phyloP scores from a whole-genome alignment of 164 flowering plant genomes.

The Macadamia integrifolia region DNA sequence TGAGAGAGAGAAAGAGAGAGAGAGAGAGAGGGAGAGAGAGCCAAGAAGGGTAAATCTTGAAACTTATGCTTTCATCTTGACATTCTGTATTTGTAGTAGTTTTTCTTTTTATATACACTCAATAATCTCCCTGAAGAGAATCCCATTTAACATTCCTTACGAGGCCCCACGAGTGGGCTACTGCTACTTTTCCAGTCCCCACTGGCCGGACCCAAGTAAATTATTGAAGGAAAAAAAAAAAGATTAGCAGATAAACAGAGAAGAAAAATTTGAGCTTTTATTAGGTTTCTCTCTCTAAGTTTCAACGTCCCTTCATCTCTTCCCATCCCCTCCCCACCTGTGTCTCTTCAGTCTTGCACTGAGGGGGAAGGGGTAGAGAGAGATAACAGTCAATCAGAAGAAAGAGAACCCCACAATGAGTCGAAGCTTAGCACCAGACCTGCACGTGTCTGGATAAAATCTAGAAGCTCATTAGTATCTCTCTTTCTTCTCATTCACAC shows the following conservation, averaged over 20 bases:
- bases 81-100: no score
- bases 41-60: not conserved
- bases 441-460: slow-evolving; percentile 4
- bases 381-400: slow-evolving; percentile 12
- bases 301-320: not conserved
- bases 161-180: slow-evolving; percentile 25
- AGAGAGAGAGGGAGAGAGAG: no score
- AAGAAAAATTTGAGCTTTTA: not conserved
- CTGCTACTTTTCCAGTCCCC: slow-evolving; percentile 13
- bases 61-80: not conserved
- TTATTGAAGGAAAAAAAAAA: not conserved
- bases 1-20: not conserved
- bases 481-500: no score
- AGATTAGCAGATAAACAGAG: not conserved
- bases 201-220: slow-evolving; percentile 5
- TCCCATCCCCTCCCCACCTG: no score
- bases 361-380: not conserved
- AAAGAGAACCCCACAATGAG: not conserved
- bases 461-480: no score
- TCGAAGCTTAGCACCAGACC: not conserved
- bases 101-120: no score
- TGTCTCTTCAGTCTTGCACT: no score
- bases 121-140: no score
- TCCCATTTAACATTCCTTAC: slow-evolving; percentile 21
- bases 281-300: not conserved